phyloP scores from a whole-genome alignment of 495 filamentous ascomycete genomes.

The Aspergillus ostianus region DNA sequence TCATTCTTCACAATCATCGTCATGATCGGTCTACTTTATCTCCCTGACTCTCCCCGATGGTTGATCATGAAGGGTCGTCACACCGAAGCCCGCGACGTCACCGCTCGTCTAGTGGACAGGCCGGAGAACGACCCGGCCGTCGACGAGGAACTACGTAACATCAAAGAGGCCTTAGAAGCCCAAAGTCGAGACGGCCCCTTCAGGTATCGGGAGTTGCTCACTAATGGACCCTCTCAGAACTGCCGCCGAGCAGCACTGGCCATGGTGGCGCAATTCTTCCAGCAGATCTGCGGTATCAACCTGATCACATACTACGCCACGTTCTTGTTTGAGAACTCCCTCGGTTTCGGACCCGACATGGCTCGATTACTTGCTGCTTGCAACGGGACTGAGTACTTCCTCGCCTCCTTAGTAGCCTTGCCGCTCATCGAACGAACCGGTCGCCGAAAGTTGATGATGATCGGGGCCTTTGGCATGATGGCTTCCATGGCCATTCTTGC shows the following conservation, averaged over 20 bases:
- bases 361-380: slow-evolving; percentile 28
- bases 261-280: slow-evolving; percentile 31
- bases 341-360: slow-evolving; percentile 20
- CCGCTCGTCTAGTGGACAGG: slow-evolving; percentile 28
- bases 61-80: slow-evolving; percentile 38
- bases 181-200: slow-evolving; percentile 1
- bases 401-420: slow-evolving; percentile 27
- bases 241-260: slow-evolving; percentile 18
- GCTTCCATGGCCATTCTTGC: slow-evolving; percentile 22
- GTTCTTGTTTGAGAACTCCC: slow-evolving; percentile 19
- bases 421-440: slow-evolving; percentile 28
- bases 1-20: slow-evolving; percentile 35
- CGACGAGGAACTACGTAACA: slow-evolving; percentile 22
- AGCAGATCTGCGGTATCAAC: slow-evolving; percentile 36
- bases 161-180: slow-evolving; percentile 4
- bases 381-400: slow-evolving; percentile 28
- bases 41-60: slow-evolving; percentile 47
- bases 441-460: slow-evolving; percentile 22
- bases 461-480: slow-evolving; percentile 25
- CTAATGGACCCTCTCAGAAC: slow-evolving; percentile 8
- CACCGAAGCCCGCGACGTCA: slow-evolving; percentile 36
- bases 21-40: slow-evolving; percentile 29
- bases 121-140: slow-evolving; percentile 27
- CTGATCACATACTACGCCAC: slow-evolving; percentile 28
- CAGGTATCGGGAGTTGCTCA: slow-evolving; percentile 6